These are phyloP conservation scores for Colletotrichum navitas DNA, from an alignment of 2,329 filamentous ascomycete species.

Conservation along the genomic window DNA sequence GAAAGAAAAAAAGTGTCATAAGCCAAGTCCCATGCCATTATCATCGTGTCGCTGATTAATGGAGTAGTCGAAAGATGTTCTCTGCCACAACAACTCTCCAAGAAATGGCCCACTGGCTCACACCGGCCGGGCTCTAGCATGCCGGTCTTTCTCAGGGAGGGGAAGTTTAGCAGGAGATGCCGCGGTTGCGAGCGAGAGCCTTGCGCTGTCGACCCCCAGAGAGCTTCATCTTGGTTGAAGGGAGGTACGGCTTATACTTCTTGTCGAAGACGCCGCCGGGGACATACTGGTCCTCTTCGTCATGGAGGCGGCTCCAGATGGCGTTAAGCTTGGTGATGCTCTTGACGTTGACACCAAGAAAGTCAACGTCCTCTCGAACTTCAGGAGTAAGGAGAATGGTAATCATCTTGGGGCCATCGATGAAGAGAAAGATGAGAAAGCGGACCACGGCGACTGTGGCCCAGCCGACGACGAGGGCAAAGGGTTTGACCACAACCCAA, in stretches of 20 bases:
- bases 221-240: conserved; percentile 27
- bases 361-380: background rate
- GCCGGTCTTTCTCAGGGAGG: background rate
- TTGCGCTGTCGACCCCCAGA: conserved; percentile 32
- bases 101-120: conserved; percentile 4
- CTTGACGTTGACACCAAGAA: conserved; percentile 8
- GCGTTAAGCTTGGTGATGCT: conserved; percentile 38
- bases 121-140: background rate
- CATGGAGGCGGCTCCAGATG: conserved; percentile 27
- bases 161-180: conserved; percentile 23
- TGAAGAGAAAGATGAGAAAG: conserved; percentile 32
- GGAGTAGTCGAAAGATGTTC: background rate
- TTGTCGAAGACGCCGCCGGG: conserved; percentile 33
- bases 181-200: conserved; percentile 32
- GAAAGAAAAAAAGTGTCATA: too few species aligned
- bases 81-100: too few species aligned
- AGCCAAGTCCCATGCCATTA: background rate
- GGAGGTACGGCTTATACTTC: conserved; percentile 36
- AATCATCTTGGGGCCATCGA: conserved; percentile 30
- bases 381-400: background rate
- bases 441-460: conserved; percentile 20
- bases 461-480: conserved; percentile 31
- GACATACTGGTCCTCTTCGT: conserved; percentile 9
- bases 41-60: background rate
- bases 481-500: conserved; percentile 29